These are phyloP conservation scores for Vachellia collinsii DNA, from an alignment of 306 rosid genomes.

Conservation along the genomic window DNA sequence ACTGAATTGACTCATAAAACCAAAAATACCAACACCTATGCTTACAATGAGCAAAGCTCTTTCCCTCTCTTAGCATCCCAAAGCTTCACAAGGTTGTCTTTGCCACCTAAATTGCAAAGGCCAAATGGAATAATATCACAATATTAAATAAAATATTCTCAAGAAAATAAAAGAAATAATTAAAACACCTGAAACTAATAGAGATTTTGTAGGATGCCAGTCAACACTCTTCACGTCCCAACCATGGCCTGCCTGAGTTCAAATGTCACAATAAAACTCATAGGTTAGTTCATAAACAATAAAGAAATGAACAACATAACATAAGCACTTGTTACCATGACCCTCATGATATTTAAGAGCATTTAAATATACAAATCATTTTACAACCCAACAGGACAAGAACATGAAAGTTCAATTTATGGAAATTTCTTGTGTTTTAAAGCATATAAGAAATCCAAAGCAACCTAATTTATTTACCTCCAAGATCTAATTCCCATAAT, in stretches of 20 bases:
- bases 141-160: constrained; percentile 31
- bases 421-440: neutral
- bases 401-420: neutral
- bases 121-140: constrained; percentile 33
- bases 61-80: constrained; percentile 95
- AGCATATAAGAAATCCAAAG: neutral
- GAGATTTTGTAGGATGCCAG: constrained; percentile 98
- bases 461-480: neutral
- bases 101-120: constrained; percentile 70
- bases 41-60: constrained; percentile 96
- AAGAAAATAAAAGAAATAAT: constrained; percentile 37
- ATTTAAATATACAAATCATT: neutral
- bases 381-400: neutral
- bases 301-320: neutral
- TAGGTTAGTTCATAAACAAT: constrained; percentile 49
- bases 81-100: constrained; percentile 94
- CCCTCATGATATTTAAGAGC: neutral
- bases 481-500: neutral
- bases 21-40: constrained; percentile 36
- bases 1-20: constrained; percentile 12
- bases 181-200: constrained; percentile 82
- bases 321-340: neutral
- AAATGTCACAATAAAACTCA: constrained; percentile 40
- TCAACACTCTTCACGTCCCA: constrained; percentile 99
- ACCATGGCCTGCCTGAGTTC: constrained; percentile 45